phyloP scores from a whole-genome alignment of 164 flowering plant species.

The Nymphaea colorata region DNA sequence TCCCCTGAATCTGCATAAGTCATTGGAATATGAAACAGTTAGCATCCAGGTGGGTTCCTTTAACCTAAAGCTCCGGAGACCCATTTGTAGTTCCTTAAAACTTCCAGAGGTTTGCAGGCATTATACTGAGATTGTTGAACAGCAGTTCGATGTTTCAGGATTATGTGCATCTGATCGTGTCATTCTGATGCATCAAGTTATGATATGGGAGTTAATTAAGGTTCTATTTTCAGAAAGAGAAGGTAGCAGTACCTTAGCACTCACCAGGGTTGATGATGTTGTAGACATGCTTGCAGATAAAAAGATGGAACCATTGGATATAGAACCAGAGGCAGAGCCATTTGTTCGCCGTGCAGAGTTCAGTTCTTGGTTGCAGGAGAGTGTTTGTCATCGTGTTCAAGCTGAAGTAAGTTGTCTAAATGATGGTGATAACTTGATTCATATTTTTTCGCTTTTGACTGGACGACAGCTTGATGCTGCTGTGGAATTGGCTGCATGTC shows the following conservation, averaged over 20 bases:
- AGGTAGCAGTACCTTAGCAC: constrained; percentile 20
- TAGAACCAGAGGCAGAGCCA: constrained; percentile 73
- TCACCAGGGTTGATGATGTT: constrained; percentile 44
- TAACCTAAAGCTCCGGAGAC: constrained; percentile 58
- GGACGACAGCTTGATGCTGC: constrained; percentile 82
- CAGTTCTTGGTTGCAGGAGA: constrained; percentile 94
- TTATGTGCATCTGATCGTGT: constrained; percentile 43
- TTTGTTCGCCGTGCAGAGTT: constrained; percentile 84
- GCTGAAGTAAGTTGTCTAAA: constrained; percentile 60
- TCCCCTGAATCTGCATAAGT: constrained; percentile 64
- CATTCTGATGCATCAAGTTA: constrained; percentile 73
- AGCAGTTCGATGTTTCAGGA: constrained; percentile 66
- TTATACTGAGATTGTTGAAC: constrained; percentile 58
- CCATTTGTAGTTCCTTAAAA: constrained; percentile 34
- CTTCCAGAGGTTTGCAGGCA: constrained; percentile 76
- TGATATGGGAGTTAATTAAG: constrained; percentile 88
- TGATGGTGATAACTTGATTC: constrained; percentile 52
- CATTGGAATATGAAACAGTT: constrained; percentile 33
- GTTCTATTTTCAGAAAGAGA: constrained; percentile 78
- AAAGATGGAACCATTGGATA: constrained; percentile 42
- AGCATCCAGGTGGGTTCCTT: constrained; percentile 48
- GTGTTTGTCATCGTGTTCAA: constrained; percentile 83
- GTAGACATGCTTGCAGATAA: constrained; percentile 78
- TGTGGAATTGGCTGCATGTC: constrained; percentile 74
- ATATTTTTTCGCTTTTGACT: constrained; percentile 65